A percentile compares a stretch with the other conserved stretches of the same genome.
phyloP scores from a whole-genome alignment of 345 rosid species.

The Citrus unshiu region DNA sequence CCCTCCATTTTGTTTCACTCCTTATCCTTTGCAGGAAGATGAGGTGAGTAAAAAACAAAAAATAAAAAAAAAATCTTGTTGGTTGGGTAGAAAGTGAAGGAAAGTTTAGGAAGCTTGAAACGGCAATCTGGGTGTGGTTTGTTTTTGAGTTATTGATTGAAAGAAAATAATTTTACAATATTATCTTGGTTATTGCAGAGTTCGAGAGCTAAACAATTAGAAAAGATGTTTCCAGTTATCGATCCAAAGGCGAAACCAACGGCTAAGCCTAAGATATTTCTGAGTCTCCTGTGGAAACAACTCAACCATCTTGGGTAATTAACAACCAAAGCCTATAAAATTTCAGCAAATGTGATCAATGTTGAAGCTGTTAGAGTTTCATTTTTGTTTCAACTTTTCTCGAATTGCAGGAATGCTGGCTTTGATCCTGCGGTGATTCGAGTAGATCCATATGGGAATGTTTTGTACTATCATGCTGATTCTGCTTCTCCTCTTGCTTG shows the following conservation, averaged over 20 bases:
- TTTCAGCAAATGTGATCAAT: not conserved
- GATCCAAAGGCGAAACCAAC: constrained; percentile 72
- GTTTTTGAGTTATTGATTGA: not conserved
- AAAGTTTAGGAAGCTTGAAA: not conserved
- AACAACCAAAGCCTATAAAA: not conserved
- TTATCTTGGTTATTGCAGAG: constrained; percentile 32
- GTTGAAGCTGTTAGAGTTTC: not conserved
- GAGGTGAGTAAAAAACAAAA: constrained; percentile 33
- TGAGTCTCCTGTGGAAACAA: constrained; percentile 87
- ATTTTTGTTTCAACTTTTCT: not conserved
- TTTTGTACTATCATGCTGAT: constrained; percentile 84
- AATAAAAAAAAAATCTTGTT: not conserved
- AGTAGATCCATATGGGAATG: constrained; percentile 88
- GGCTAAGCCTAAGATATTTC: constrained; percentile 61
- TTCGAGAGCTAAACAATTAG: constrained; percentile 45
- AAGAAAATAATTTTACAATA: not conserved
- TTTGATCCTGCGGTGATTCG: constrained; percentile 87
- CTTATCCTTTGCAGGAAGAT: constrained; percentile 50
- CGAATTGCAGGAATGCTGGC: constrained; percentile 75
- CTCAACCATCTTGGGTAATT: constrained; percentile 82
- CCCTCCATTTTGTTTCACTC: constrained; percentile 78
- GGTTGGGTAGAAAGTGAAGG: constrained; percentile 1
- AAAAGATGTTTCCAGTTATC: constrained; percentile 59
- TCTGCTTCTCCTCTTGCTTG: constrained; percentile 97
- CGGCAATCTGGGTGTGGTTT: not conserved